Percentiles rank a stretch among this genome's conserved stretches.
These are phyloP conservation scores for Chaetothyriales sp. DNA, from an alignment of 2,329 filamentous ascomycete species.

Conservation along the genomic window DNA sequence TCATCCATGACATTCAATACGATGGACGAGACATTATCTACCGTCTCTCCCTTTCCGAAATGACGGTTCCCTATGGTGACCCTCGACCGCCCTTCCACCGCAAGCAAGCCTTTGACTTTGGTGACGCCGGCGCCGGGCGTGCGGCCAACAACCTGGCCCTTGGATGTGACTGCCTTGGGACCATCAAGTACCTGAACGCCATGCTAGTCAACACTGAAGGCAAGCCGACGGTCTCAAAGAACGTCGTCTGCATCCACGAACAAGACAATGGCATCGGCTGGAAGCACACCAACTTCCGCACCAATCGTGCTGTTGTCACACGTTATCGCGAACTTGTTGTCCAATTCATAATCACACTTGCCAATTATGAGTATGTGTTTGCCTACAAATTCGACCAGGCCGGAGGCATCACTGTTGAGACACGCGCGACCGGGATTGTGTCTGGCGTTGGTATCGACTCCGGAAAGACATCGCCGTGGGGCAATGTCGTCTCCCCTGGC, in stretches of 20 bases:
- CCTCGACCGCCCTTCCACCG: constrained; percentile 51
- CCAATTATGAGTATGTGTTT: constrained; percentile 59
- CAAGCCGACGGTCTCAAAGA: constrained; percentile 38
- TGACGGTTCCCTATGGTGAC: constrained; percentile 57
- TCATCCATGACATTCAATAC: constrained; percentile 58
- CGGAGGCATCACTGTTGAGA: constrained; percentile 46
- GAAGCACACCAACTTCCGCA: constrained; percentile 59
- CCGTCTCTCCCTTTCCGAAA: constrained; percentile 53
- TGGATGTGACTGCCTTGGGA: constrained; percentile 55
- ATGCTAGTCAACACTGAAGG: constrained; percentile 43
- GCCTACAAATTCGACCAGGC: constrained; percentile 51
- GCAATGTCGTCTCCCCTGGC: constrained; percentile 51
- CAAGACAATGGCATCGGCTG: constrained; percentile 55
- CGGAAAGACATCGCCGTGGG: constrained; percentile 40
- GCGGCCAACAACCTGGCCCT: constrained; percentile 54
- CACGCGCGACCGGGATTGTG: constrained; percentile 53
- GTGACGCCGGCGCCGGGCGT: constrained; percentile 53
- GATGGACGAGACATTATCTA: constrained; percentile 53
- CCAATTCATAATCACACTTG: constrained; percentile 54
- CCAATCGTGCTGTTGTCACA: constrained; percentile 47
- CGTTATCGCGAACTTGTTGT: constrained; percentile 50
- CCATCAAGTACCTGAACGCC: constrained; percentile 52
- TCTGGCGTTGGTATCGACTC: constrained; percentile 47
- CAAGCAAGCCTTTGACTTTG: constrained; percentile 60
- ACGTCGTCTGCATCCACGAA: constrained; percentile 55